Percentiles rank a stretch among this genome's conserved stretches.
These are phyloP conservation scores for Erythrobasidium hasegawianum DNA, from an alignment of 1,284 basidiomycete genomes.

Conservation along the genomic window DNA sequence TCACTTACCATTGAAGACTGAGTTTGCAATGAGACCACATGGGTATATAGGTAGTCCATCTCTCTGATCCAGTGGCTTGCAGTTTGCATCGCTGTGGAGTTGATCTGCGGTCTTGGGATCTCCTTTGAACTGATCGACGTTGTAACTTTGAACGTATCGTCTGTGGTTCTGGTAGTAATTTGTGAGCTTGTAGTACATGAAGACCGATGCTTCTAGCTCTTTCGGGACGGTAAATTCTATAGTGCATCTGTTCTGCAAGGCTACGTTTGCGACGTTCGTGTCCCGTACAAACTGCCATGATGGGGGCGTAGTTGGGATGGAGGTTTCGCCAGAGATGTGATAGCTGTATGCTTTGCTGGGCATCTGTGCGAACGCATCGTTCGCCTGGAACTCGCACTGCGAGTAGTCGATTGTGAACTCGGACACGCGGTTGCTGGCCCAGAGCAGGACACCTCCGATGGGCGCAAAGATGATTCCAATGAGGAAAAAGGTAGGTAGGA, in stretches of 20 bases:
- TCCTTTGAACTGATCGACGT: slow-evolving; percentile 80
- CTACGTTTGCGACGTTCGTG: slow-evolving; percentile 15
- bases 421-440: slow-evolving; percentile 79
- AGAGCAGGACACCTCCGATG: slow-evolving; percentile 75
- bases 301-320: slow-evolving; percentile 28
- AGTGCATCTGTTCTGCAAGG: slow-evolving; percentile 60
- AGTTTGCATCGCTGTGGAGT: slow-evolving; percentile 66
- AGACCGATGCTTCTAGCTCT: slow-evolving; percentile 69
- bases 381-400: slow-evolving; percentile 68
- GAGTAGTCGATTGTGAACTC: slow-evolving; percentile 97
- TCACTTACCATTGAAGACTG: slow-evolving; percentile 85
- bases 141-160: slow-evolving; percentile 89
- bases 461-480: slow-evolving; percentile 92
- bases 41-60: slow-evolving; percentile 69
- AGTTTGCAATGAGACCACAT: slow-evolving; percentile 96
- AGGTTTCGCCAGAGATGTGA: slow-evolving; percentile 47
- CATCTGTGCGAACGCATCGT: slow-evolving; percentile 59
- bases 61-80: slow-evolving; percentile 72
- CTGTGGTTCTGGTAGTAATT: slow-evolving; percentile 91
- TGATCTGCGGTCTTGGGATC: slow-evolving; percentile 56
- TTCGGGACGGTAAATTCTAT: slow-evolving; percentile 78
- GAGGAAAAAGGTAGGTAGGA: slow-evolving; percentile 91
- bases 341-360: slow-evolving; percentile 68
- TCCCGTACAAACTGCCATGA: slow-evolving; percentile 42
- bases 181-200: slow-evolving; percentile 86